phyloP scores from a whole-genome alignment of 2,329 filamentous ascomycete genomes.

The Trichoderma guizhouense region DNA sequence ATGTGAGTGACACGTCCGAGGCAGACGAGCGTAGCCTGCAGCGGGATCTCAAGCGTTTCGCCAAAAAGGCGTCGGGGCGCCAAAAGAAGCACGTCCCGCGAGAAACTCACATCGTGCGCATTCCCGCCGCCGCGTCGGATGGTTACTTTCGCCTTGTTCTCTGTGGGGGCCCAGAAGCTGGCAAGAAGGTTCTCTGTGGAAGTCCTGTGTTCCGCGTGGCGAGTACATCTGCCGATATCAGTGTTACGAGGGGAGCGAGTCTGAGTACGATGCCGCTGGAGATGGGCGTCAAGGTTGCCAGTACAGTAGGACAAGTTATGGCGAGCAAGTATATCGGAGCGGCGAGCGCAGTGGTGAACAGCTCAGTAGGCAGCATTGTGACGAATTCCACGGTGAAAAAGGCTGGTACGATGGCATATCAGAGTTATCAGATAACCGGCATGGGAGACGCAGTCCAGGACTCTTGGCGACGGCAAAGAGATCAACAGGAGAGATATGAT shows the following conservation, averaged over 20 bases:
- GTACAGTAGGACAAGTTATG: constrained; percentile 45
- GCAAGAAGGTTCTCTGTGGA: constrained; percentile 54
- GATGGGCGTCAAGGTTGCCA: constrained; percentile 57
- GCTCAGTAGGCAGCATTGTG: constrained; percentile 36
- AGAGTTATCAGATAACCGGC: constrained; percentile 33
- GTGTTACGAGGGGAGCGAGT: constrained; percentile 62
- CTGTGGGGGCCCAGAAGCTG: constrained; percentile 45
- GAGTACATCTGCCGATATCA: constrained; percentile 59
- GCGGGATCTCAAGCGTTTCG: constrained; percentile 62
- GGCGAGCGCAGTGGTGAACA: constrained; percentile 40
- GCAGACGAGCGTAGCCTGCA: constrained; percentile 65
- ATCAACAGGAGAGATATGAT: constrained; percentile 31
- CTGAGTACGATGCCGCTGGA: constrained; percentile 63
- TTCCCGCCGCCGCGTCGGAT: constrained; percentile 60
- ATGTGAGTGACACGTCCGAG: constrained; percentile 47
- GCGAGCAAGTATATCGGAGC: constrained; percentile 43
- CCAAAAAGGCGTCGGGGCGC: constrained; percentile 51
- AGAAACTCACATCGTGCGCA: constrained; percentile 62
- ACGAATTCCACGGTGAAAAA: constrained; percentile 34
- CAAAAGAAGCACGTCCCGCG: constrained; percentile 49
- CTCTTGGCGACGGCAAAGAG: constrained; percentile 36
- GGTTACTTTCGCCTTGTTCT: constrained; percentile 68
- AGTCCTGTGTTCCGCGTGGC: constrained; percentile 68
- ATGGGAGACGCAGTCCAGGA: constrained; percentile 28
- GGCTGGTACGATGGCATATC: constrained; percentile 39